Evolutionary conservation across 2,329 filamentous ascomycete species (phyloP), one percentile per base, ranked within the genome.

Genomic region (Diatrype stigma): DNA sequence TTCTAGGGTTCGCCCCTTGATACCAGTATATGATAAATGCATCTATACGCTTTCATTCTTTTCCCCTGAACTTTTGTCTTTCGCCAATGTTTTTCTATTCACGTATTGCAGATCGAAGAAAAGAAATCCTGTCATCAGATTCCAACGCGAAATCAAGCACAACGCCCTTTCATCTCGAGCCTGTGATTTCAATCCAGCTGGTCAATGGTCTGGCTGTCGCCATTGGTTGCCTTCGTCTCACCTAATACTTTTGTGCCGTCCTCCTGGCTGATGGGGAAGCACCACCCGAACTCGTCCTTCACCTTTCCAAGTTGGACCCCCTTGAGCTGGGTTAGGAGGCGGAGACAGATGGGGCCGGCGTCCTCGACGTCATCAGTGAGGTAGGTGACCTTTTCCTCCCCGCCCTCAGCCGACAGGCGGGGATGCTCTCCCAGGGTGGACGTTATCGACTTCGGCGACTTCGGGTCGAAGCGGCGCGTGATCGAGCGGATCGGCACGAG

Each of bases 401-500:
- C 63, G 48, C 61, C 63, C 48, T 69, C 70, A 21, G 65, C 64
- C 44, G 70, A 70, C 22, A 78, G 60, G 19, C 73, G 71, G 17
- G 67, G 47, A 51, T 74, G 68, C 35, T 63, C 53, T 51, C 67
- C 63, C 8, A 63, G 53, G 11, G 58, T 56, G n/a, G 68, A 61
- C 10, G 66, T 65, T 45, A 73, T 69, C 17, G 73, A 75, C 37
- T 69, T 66, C 12, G 72, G 58, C 14, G 72, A 70, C 4, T 68
- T 63, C 1, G 71, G 59, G 47, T 66, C 57, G 44, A 72, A 55
- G 42, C 76, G 80, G 62, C 91, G 84, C 2, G 89, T 94, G 67
- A 97, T 96, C 60, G 89, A 94, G 55, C 87, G 87, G 70, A 96
- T 94, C 1, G 93, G 93, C 3, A 97, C 92, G 49, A 99, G 77